phyloP scores from a whole-genome alignment of 306 rosid genomes.

The Rosa persica region DNA sequence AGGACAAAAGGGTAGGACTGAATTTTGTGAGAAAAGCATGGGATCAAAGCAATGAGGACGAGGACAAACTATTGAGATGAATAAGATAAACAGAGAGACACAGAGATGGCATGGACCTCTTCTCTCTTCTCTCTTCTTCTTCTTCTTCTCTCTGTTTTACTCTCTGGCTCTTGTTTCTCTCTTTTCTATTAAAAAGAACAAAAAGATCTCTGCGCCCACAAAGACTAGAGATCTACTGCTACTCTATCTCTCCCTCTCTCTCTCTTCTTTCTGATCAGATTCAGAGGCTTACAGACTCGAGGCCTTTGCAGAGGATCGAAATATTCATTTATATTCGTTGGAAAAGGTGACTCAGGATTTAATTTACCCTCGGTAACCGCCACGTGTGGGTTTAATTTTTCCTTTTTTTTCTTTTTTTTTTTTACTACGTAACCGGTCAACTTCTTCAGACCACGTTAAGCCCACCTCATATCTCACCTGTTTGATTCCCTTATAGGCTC shows the following conservation, averaged over 20 bases:
- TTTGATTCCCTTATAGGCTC: slow-evolving; percentile 16
- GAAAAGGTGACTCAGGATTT: slow-evolving; percentile 20
- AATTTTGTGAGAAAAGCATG: slow-evolving; percentile 38
- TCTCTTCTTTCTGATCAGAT: slow-evolving; percentile 21
- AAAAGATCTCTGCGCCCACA: slow-evolving; percentile 7
- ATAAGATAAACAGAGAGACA: background rate
- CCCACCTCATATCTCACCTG: slow-evolving; percentile 29
- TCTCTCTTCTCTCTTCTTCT: slow-evolving; percentile 6
- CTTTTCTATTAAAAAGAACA: background rate
- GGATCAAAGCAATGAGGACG: slow-evolving; percentile 43
- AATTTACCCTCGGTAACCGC: slow-evolving; percentile 28
- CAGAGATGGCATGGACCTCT: slow-evolving; percentile 19
- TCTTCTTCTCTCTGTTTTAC: slow-evolving; percentile 15
- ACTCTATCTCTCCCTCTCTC: slow-evolving; percentile 22
- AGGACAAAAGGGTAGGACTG: slow-evolving; percentile 45
- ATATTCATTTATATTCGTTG: slow-evolving; percentile 44
- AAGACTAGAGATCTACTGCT: slow-evolving; percentile 16
- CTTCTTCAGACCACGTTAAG: slow-evolving; percentile 12
- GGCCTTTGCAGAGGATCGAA: slow-evolving; percentile 1
- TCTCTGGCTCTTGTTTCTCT: background rate
- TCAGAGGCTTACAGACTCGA: slow-evolving; percentile 25
- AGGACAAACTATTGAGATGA: slow-evolving; percentile 37
- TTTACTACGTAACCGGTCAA: slow-evolving; percentile 30
- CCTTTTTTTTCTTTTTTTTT: background rate
- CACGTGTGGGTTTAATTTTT: slow-evolving; percentile 32